Conservation (phyloP, 768 basidiomycete species). For the Pleurotus platypus region DNA sequence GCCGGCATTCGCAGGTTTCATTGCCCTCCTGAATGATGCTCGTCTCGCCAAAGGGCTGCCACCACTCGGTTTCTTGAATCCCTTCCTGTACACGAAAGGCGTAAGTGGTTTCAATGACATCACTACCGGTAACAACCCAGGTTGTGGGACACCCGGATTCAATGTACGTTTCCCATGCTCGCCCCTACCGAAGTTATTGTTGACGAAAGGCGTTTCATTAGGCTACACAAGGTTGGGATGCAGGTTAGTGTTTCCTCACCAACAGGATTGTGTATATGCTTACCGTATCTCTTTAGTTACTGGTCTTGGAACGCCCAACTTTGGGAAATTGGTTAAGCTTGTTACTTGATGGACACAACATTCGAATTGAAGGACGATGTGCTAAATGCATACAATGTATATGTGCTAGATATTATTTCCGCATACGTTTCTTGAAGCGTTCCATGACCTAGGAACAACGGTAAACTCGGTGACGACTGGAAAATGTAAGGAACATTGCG, state of each 20-base stretch:
- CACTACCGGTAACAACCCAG: slow-evolving; percentile 49
- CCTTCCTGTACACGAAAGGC: slow-evolving; percentile 47
- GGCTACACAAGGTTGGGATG: slow-evolving; percentile 60
- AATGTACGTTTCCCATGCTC: slow-evolving; percentile 38
- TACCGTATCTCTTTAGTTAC: slow-evolving; percentile 30
- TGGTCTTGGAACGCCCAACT: slow-evolving; percentile 53
- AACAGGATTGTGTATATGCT: neutral
- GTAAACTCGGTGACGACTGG: slow-evolving; percentile 1
- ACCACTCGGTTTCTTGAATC: slow-evolving; percentile 67
- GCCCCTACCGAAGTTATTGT: neutral
- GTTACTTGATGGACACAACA: slow-evolving; percentile 16
- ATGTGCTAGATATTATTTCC: slow-evolving; percentile 42
- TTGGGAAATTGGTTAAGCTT: slow-evolving; percentile 40
- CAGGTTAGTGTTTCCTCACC: slow-evolving; percentile 33
- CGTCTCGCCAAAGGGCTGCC: slow-evolving; percentile 37
- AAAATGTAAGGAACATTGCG: slow-evolving; percentile 21
- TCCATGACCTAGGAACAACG: slow-evolving; percentile 71
- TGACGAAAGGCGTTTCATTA: slow-evolving; percentile 14
- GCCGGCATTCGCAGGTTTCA: slow-evolving; percentile 61
- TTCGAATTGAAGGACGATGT: neutral
- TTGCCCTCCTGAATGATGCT: slow-evolving; percentile 65
- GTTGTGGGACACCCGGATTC: slow-evolving; percentile 64
- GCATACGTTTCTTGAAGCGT: slow-evolving; percentile 96
- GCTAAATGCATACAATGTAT: slow-evolving; percentile 7
- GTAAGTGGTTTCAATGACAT: slow-evolving; percentile 51